Percentiles rank a stretch among this genome's conserved stretches.
phyloP scores from a whole-genome alignment of 257 asterid genomes.

The Petunia secreta region DNA sequence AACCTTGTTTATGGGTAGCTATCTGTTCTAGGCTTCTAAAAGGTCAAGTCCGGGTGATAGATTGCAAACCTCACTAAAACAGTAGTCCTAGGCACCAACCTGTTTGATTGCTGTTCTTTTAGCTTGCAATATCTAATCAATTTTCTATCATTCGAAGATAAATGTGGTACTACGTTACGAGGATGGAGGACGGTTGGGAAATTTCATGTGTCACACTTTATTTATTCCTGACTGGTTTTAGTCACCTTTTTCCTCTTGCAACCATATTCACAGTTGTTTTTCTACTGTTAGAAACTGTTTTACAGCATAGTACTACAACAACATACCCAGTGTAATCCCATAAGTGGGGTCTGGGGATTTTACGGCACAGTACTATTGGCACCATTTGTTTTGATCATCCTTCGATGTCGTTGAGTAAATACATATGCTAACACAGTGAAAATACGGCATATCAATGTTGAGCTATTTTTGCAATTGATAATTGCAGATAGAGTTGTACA shows the following conservation, averaged over 20 bases:
- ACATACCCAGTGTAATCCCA: too few relatives aligned
- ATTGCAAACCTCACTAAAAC: not conserved
- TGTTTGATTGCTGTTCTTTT: constrained; percentile 6
- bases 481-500: constrained; percentile 82
- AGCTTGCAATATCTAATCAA: not conserved
- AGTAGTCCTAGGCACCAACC: not conserved
- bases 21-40: constrained; percentile 16
- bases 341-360: too few relatives aligned
- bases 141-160: not conserved
- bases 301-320: not conserved
- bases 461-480: constrained; percentile 24
- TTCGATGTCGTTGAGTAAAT: too few relatives aligned
- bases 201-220: not conserved
- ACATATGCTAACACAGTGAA: not conserved
- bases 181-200: not conserved
- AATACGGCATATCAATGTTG: not conserved
- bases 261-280: not conserved
- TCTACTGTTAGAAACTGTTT: not conserved
- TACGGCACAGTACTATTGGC: too few relatives aligned
- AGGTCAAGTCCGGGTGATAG: not conserved
- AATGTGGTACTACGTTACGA: not conserved
- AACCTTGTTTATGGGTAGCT: not conserved
- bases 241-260: constrained; percentile 23
- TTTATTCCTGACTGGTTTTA: not conserved
- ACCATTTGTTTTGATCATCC: too few relatives aligned